Evolutionary conservation across 2,329 filamentous ascomycete species (phyloP).

Genomic region (Colletotrichum liaoningense): DNA sequence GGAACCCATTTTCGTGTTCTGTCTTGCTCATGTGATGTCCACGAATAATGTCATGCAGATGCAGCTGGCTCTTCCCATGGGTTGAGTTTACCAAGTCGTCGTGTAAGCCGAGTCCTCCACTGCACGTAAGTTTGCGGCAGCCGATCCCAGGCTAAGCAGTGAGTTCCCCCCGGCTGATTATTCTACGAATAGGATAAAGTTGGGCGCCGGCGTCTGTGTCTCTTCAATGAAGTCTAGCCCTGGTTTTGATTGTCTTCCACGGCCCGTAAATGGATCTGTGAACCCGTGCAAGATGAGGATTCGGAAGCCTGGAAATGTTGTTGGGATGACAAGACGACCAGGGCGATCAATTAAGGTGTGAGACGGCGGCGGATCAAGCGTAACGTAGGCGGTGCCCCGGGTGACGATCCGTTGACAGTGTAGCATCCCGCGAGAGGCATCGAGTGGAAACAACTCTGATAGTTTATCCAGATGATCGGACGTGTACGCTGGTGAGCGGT

Average conservation of each 20-base stretch:
- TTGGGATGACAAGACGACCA: conserved; percentile 21
- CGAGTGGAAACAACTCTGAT: background rate
- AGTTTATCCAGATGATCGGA: background rate
- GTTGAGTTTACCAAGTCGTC: background rate
- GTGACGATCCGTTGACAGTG: conserved; percentile 9
- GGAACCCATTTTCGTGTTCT: conserved; percentile 13
- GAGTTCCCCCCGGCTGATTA: background rate
- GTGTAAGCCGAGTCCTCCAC: background rate
- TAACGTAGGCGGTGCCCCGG: background rate
- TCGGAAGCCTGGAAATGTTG: background rate
- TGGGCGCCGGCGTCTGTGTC: background rate
- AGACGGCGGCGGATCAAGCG: background rate
- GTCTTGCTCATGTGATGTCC: background rate
- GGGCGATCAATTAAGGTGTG: background rate
- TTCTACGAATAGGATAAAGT: background rate
- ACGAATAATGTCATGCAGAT: background rate
- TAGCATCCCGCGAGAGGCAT: conserved; percentile 3
- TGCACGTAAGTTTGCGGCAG: background rate
- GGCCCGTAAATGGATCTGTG: background rate
- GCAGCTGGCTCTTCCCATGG: background rate
- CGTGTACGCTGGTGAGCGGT: background rate
- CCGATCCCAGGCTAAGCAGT: background rate
- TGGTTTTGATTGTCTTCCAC: background rate
- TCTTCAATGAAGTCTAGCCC: background rate
- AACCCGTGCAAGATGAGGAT: background rate